phyloP scores from a whole-genome alignment of 495 filamentous ascomycete species.

The Podospora comata region DNA sequence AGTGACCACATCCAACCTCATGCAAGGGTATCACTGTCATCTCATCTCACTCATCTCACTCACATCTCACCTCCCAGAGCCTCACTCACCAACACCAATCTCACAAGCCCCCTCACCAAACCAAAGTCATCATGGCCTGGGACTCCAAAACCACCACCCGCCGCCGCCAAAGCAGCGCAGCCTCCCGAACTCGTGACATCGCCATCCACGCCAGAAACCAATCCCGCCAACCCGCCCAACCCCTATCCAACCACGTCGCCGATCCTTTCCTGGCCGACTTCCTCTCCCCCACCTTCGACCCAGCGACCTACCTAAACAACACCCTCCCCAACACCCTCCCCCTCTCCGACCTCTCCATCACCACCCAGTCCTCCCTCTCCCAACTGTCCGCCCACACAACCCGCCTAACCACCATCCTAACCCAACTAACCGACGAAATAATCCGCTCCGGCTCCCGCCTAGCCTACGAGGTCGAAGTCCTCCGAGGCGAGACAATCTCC shows the following conservation, averaged over 20 bases:
- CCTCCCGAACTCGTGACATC: slow-evolving; percentile 23
- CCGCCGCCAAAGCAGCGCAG: slow-evolving; percentile 32
- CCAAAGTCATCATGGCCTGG: slow-evolving; percentile 29
- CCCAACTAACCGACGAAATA: slow-evolving; percentile 90
- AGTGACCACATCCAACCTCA: neutral
- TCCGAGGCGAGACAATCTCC: slow-evolving; percentile 78
- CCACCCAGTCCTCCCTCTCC: slow-evolving; percentile 79
- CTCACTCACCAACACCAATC: neutral
- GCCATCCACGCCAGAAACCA: slow-evolving; percentile 27
- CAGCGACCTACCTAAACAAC: slow-evolving; percentile 76
- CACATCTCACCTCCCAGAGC: neutral
- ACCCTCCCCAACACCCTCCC: slow-evolving; percentile 61
- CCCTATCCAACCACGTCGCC: slow-evolving; percentile 54
- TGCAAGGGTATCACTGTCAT: neutral
- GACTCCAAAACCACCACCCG: slow-evolving; percentile 28
- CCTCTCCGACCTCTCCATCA: slow-evolving; percentile 71
- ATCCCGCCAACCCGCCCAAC: slow-evolving; percentile 32
- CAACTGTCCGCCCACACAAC: slow-evolving; percentile 85
- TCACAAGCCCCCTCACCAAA: neutral
- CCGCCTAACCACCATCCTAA: slow-evolving; percentile 76
- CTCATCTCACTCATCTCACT: slow-evolving; percentile 3
- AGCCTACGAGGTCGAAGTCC: slow-evolving; percentile 90
- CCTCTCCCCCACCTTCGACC: slow-evolving; percentile 69
- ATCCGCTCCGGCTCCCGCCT: slow-evolving; percentile 79
- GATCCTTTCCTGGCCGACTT: slow-evolving; percentile 66